Percentiles rank a stretch among this genome's conserved stretches.
Evolutionary conservation across 2,329 filamentous ascomycete genomes (phyloP).

Genomic region (Septoria petroselini): DNA sequence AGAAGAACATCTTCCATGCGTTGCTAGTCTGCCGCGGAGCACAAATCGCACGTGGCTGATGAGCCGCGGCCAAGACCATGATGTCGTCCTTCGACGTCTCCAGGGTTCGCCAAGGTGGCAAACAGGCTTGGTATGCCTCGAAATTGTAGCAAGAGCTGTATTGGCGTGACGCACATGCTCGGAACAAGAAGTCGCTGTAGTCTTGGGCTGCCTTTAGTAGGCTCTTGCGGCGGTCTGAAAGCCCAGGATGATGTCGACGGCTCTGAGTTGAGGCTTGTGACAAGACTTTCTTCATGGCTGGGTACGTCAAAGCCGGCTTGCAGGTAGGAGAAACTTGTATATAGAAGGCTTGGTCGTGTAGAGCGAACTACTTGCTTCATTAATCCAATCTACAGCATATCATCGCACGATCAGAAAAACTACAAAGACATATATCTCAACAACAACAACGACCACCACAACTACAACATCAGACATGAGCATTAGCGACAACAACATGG

Average conservation of each 20-base stretch:
- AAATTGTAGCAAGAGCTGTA: neutral
- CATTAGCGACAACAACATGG: slow-evolving; percentile 8
- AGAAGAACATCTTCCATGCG: neutral
- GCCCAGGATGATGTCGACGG: slow-evolving; percentile 3
- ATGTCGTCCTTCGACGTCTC: slow-evolving; percentile 2
- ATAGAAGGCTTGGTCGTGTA: neutral
- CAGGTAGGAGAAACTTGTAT: neutral
- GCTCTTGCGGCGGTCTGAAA: neutral
- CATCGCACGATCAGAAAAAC: neutral
- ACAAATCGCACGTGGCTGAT: slow-evolving; percentile 5
- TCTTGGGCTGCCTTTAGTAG: neutral
- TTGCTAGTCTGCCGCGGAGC: neutral
- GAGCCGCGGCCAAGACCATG: slow-evolving; percentile 11
- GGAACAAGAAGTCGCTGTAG: slow-evolving; percentile 8
- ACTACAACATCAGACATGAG: neutral
- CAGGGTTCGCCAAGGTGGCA: slow-evolving; percentile 13
- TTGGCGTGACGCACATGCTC: slow-evolving; percentile 9
- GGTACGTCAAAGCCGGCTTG: slow-evolving; percentile 4
- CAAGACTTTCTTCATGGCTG: slow-evolving; percentile 5
- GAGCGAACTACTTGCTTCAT: no score
- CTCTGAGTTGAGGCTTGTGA: neutral
- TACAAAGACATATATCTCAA: neutral
- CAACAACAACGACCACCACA: neutral
- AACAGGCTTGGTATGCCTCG: slow-evolving; percentile 2
- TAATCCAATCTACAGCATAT: no score